Conservation (phyloP, 2,329 filamentous ascomycete species). For the Clonostachys sp. region DNA sequence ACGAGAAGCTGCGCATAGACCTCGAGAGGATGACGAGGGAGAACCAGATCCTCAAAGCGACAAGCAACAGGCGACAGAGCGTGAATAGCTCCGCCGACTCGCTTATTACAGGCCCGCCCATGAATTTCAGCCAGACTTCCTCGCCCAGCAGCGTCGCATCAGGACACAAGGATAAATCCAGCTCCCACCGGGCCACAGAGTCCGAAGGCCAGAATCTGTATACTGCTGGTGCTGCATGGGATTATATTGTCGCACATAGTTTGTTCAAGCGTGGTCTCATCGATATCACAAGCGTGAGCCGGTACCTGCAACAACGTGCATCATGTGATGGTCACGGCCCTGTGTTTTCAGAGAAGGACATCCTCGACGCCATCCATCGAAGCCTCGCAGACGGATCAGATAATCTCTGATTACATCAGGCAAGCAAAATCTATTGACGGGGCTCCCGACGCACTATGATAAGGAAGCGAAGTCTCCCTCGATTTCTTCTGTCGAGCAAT, state of each 20-base stretch:
- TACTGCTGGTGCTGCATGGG: conserved; percentile 79
- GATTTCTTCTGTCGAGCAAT: too few relatives aligned
- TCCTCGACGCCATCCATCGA: conserved; percentile 70
- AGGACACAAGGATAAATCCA: conserved; percentile 54
- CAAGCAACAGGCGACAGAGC: conserved; percentile 34
- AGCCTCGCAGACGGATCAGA: conserved; percentile 57
- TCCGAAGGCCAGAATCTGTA: conserved; percentile 67
- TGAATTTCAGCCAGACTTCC: conserved; percentile 68
- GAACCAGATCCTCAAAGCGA: conserved; percentile 87
- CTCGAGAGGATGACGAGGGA: conserved; percentile 50
- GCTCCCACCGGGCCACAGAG: conserved; percentile 64
- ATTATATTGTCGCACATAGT: conserved; percentile 78
- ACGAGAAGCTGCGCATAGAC: conserved; percentile 26
- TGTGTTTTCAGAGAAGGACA: conserved; percentile 75
- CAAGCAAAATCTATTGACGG: too few relatives aligned
- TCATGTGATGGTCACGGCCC: conserved; percentile 85
- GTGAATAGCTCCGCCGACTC: too few relatives aligned
- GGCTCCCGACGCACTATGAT: too few relatives aligned
- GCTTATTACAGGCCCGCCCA: conserved; percentile 49
- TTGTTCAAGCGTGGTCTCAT: conserved; percentile 73
- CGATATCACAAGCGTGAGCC: conserved; percentile 77
- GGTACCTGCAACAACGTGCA: conserved; percentile 70
- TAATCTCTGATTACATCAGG: neutral
- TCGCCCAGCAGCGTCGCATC: conserved; percentile 62
- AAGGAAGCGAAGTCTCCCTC: too few relatives aligned